A percentile compares a stretch with the other conserved stretches of the same genome.
Conservation (phyloP, 192 early-diverging fungal species). For the Backusella psychrophila region DNA sequence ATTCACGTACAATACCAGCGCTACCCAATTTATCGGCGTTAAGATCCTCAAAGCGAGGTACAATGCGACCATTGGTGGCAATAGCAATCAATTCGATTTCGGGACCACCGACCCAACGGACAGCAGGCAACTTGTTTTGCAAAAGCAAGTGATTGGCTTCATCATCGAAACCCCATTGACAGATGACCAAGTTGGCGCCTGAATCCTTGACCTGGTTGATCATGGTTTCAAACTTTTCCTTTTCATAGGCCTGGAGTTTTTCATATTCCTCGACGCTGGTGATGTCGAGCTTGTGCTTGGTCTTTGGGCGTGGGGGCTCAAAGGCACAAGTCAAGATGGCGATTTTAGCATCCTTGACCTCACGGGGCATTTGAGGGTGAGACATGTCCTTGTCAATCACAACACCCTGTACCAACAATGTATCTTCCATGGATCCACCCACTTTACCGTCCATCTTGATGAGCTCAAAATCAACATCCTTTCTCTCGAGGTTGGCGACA, state of each 20-base stretch:
- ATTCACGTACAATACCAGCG: conserved; percentile 93
- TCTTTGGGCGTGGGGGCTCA: conserved; percentile 99
- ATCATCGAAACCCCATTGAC: conserved; percentile 99
- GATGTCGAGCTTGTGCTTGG: conserved; percentile 99
- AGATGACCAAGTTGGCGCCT: conserved; percentile 97
- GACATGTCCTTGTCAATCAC: conserved; percentile 99
- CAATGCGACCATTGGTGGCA: conserved; percentile 99
- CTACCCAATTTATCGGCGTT: conserved; percentile 83
- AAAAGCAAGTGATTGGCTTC: conserved; percentile 99
- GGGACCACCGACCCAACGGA: conserved; percentile 99
- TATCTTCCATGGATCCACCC: conserved; percentile 94
- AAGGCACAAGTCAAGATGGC: conserved; percentile 99
- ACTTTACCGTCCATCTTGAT: conserved; percentile 99
- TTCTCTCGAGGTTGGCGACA: conserved; percentile 97
- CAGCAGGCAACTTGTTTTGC: conserved; percentile 96
- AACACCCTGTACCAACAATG: conserved; percentile 92
- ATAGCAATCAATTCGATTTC: conserved; percentile 99
- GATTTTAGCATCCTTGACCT: conserved; percentile 92
- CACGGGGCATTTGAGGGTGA: conserved; percentile 99
- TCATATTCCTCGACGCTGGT: conserved; percentile 98
- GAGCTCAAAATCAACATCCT: conserved; percentile 99
- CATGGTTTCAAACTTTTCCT: conserved; percentile 96
- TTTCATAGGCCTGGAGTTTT: conserved; percentile 95
- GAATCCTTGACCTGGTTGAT: conserved; percentile 95
- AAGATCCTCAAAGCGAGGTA: conserved; percentile 98